These are phyloP conservation scores for Heterobasidion annosum DNA, from an alignment of 1,284 basidiomycete species.

Conservation along the genomic window DNA sequence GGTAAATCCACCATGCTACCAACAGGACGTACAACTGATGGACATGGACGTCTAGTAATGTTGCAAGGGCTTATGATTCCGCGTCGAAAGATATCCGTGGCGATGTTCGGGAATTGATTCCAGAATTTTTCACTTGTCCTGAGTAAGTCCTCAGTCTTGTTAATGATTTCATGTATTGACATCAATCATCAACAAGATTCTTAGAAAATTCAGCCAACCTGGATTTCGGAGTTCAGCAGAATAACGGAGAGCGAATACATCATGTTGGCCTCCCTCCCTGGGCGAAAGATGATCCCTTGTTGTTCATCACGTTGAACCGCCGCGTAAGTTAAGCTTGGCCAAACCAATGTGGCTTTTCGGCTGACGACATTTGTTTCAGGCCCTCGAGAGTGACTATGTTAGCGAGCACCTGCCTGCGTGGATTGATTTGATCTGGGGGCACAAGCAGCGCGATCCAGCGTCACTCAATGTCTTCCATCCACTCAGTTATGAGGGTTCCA, in stretches of 20 bases:
- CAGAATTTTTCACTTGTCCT: constrained; percentile 82
- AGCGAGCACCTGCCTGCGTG: constrained; percentile 81
- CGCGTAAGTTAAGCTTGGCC: constrained; percentile 32
- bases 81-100: constrained; percentile 84
- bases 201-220: constrained; percentile 66
- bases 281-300: constrained; percentile 78
- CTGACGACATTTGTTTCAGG: constrained; percentile 32
- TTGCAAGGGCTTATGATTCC: constrained; percentile 76
- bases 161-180: background rate
- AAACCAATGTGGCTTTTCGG: background rate
- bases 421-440: constrained; percentile 93
- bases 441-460: constrained; percentile 75
- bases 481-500: constrained; percentile 87
- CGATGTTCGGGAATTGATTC: constrained; percentile 91
- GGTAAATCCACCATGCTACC: constrained; percentile 26
- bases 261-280: constrained; percentile 88
- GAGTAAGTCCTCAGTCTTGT: constrained; percentile 36
- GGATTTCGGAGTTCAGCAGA: constrained; percentile 82
- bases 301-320: constrained; percentile 82
- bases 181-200: constrained; percentile 34
- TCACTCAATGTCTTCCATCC: constrained; percentile 90
- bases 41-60: constrained; percentile 37
- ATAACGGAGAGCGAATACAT: constrained; percentile 75
- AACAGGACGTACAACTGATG: background rate
- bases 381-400: constrained; percentile 85